phyloP scores from a whole-genome alignment of 2,329 filamentous ascomycete species.

The Xylaria sp. region DNA sequence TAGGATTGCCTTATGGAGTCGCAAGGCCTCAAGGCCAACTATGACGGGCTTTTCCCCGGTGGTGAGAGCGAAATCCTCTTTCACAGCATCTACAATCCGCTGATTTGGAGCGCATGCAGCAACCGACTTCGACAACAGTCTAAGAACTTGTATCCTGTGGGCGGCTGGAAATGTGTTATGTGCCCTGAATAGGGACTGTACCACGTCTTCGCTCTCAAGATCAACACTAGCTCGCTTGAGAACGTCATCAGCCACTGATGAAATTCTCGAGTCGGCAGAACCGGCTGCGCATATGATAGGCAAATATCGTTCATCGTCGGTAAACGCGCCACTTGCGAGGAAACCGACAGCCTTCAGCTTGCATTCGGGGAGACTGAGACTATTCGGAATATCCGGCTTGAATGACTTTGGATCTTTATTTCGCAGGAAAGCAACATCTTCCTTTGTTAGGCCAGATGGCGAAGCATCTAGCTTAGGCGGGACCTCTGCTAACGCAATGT shows the following conservation, averaged over 20 bases:
- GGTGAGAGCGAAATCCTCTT: conserved; percentile 61
- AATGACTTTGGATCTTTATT: conserved; percentile 73
- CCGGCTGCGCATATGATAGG: conserved; percentile 84
- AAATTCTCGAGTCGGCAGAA: conserved; percentile 79
- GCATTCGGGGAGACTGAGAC: conserved; percentile 70
- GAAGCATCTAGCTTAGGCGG: conserved; percentile 39
- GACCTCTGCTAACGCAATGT: conserved; percentile 41
- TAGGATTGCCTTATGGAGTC: conserved; percentile 82
- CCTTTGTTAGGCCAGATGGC: conserved; percentile 64
- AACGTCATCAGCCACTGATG: conserved; percentile 85
- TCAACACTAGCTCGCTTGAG: conserved; percentile 79
- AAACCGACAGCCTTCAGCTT: conserved; percentile 74
- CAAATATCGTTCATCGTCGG: conserved; percentile 80
- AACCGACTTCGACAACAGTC: conserved; percentile 76
- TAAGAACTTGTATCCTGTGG: conserved; percentile 78
- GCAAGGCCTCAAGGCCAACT: conserved; percentile 74
- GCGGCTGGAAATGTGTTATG: conserved; percentile 76
- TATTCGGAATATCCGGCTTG: conserved; percentile 63
- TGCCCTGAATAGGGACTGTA: conserved; percentile 71
- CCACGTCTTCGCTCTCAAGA: conserved; percentile 69
- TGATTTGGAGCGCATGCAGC: conserved; percentile 72
- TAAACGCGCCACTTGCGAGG: conserved; percentile 84
- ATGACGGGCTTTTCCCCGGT: conserved; percentile 44
- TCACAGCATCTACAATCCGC: conserved; percentile 73
- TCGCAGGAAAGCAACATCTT: conserved; percentile 73